These are phyloP conservation scores for Delonix regia DNA, from an alignment of 306 rosid genomes.

Conservation along the genomic window DNA sequence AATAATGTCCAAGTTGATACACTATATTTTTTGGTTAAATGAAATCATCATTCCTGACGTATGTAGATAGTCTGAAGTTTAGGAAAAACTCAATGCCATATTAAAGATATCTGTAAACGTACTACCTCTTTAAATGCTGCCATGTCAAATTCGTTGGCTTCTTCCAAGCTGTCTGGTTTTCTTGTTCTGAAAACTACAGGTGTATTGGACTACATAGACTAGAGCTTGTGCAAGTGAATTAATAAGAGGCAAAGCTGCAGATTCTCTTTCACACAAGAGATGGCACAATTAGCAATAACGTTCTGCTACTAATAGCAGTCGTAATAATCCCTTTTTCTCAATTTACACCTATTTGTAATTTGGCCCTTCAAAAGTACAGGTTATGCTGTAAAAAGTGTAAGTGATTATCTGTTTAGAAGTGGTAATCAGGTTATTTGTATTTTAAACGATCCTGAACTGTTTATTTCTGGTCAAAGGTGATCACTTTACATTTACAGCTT, in stretches of 20 bases:
- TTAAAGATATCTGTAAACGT: constrained; percentile 31
- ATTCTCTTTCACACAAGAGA: background rate
- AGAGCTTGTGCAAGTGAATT: background rate
- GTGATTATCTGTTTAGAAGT: no score
- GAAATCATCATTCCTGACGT: constrained; percentile 29
- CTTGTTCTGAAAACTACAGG: background rate
- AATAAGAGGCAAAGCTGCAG: background rate
- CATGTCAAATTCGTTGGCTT: constrained; percentile 26
- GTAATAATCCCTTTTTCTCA: no score
- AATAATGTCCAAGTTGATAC: constrained; percentile 46
- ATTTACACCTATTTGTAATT: no score
- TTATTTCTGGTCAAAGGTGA: no score
- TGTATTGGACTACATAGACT: background rate
- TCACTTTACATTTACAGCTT: no score
- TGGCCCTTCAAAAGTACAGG: background rate
- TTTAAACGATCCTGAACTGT: no score
- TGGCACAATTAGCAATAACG: background rate
- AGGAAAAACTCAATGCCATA: constrained; percentile 31
- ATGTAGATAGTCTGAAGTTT: constrained; percentile 45
- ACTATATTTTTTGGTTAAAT: background rate
- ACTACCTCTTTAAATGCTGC: constrained; percentile 22
- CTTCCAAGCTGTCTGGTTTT: background rate
- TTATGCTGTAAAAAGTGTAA: no score
- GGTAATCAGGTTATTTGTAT: no score
- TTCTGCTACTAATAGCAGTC: background rate